phyloP scores from a whole-genome alignment of 192 early-diverging fungal genomes.

The Entophlyctis luteolus region DNA sequence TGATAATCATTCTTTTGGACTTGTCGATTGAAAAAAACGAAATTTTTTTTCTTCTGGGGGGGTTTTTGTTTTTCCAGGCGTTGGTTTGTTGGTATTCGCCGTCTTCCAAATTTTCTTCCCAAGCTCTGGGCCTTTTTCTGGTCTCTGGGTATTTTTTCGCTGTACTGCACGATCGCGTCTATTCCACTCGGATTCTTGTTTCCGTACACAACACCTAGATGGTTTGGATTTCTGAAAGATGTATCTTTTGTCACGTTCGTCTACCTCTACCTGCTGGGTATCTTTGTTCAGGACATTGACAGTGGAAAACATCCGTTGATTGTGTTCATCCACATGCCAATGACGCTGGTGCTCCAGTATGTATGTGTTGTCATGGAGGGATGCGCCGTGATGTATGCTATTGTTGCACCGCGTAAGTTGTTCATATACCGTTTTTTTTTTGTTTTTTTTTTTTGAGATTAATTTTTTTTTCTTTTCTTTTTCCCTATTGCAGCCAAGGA shows the following conservation, averaged over 20 bases:
- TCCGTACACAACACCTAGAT: slow-evolving; percentile 43
- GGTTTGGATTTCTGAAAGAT: slow-evolving; percentile 55
- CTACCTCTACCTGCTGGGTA: slow-evolving; percentile 53
- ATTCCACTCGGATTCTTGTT: slow-evolving; percentile 41
- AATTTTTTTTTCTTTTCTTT: background rate
- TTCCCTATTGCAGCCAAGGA: slow-evolving; percentile 14
- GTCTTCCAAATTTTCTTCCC: slow-evolving; percentile 49
- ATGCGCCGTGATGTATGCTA: slow-evolving; percentile 46
- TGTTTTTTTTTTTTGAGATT: background rate
- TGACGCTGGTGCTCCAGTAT: slow-evolving; percentile 48
- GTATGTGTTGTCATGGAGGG: slow-evolving; percentile 47
- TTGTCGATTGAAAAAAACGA: background rate
- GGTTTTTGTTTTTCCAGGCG: slow-evolving; percentile 22
- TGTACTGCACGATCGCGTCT: slow-evolving; percentile 45
- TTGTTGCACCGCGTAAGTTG: slow-evolving; percentile 42
- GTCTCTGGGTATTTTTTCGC: slow-evolving; percentile 47
- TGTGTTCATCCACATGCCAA: slow-evolving; percentile 39
- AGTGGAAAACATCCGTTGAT: slow-evolving; percentile 42
- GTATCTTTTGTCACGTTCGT: slow-evolving; percentile 50
- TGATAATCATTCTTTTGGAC: background rate
- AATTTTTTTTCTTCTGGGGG: background rate
- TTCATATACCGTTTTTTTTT: background rate
- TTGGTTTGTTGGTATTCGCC: slow-evolving; percentile 55
- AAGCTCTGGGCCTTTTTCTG: slow-evolving; percentile 56
- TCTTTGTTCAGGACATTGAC: slow-evolving; percentile 53